These are phyloP conservation scores for Naganishia friedmannii DNA, from an alignment of 768 basidiomycete species.

Conservation along the genomic window DNA sequence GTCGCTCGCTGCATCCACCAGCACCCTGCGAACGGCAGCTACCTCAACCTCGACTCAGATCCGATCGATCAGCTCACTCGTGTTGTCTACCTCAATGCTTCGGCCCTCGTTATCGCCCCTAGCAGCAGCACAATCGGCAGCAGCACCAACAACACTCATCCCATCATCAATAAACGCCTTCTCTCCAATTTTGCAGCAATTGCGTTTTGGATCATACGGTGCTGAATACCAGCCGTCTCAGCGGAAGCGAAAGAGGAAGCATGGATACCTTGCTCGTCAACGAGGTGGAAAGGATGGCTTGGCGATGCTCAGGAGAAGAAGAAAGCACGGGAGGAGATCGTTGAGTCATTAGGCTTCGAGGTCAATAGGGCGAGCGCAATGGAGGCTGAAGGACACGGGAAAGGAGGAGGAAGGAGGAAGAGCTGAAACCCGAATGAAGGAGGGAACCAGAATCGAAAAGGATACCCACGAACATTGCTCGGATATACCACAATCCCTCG, in stretches of 20 bases:
- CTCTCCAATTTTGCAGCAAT: slow-evolving; percentile 34
- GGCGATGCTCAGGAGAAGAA: slow-evolving; percentile 68
- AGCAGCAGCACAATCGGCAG: neutral
- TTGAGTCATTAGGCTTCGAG: slow-evolving; percentile 71
- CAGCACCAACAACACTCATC: neutral
- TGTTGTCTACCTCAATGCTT: slow-evolving; percentile 1
- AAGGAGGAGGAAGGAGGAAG: neutral
- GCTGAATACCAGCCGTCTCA: slow-evolving; percentile 97
- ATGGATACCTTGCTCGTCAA: slow-evolving; percentile 81
- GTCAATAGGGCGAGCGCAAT: too few relatives aligned
- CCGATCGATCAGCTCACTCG: slow-evolving; percentile 9
- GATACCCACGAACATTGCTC: too few relatives aligned
- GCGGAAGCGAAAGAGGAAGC: slow-evolving; percentile 84
- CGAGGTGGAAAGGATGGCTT: slow-evolving; percentile 63
- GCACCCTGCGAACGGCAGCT: slow-evolving; percentile 4
- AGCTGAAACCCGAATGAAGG: too few relatives aligned
- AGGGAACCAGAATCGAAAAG: too few relatives aligned
- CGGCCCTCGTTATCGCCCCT: slow-evolving; percentile 5
- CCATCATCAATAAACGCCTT: slow-evolving; percentile 24
- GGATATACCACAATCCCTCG: too few relatives aligned
- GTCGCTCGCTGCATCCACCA: slow-evolving; percentile 3
- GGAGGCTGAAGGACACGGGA: neutral
- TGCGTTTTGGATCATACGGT: slow-evolving; percentile 69
- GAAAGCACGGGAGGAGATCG: slow-evolving; percentile 72
- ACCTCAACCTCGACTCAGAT: neutral